Base-by-base conservation (phyloP, 495 filamentous ascomycete genomes). In the Penicillium bialowiezense region DNA sequence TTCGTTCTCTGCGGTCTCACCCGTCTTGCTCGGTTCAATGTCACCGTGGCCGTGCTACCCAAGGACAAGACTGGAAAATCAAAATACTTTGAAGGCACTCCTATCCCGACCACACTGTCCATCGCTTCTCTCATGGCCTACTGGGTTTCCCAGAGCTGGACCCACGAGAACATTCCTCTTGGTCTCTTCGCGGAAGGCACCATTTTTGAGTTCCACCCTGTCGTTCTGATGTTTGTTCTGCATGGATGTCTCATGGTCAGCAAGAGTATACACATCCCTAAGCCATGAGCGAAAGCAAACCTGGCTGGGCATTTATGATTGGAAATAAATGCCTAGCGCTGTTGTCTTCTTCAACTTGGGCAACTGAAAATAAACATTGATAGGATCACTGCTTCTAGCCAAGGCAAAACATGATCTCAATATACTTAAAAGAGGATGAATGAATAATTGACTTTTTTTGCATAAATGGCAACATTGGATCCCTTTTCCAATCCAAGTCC, bases 1-100 rank as follows among this genome's bases (percentile, higher is more conserved):
- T 97, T 97, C 69, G 89, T 98, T 33, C 88, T 98, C 42, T 95
- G 91, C 71, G 93, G 95, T 28, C 79, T 98, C 44, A 95, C 92
- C 10, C 88, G 93, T 18, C 80, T 98, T 18, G 93, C 93, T 24
- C 86, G 93, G 52, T 98, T 98, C 80, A 98, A 98, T 68, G 93
- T 98, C 35, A 97, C 95, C 2, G 91, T 90, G 8, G 76, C 82
- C 32, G 80, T 80, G 47, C 77, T 98, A 12, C 93, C 93, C 38
- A 97, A 96, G 72, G 95, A 98, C 59, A 84, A 82, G 34, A 83
- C 75, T 7, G 93, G 93, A 38, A 98, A 98, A 72, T 88, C 86
- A 19, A 81, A 84, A 60, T 97, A 95, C 67, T 98, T 98, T 55
- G 91, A 97, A 70, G 93, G 93, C 60, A 95, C 92, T 2, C 93